These are phyloP conservation scores for Neurospora sp. DNA, from an alignment of 495 filamentous ascomycete species.

Conservation along the genomic window DNA sequence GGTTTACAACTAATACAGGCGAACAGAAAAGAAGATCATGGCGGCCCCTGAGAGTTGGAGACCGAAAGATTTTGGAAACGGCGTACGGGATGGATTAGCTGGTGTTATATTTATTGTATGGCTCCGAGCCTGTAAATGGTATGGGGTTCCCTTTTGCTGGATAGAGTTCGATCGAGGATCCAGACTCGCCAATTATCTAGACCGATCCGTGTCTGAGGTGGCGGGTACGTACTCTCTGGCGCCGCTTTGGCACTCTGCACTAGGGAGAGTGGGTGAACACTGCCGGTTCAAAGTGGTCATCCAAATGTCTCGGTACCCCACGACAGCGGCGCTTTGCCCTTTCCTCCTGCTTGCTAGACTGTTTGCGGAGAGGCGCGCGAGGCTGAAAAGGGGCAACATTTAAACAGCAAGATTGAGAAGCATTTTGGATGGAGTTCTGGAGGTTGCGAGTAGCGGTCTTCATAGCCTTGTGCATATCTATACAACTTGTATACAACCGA, in stretches of 20 bases:
- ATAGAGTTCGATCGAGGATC: background rate
- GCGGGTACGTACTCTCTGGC: background rate
- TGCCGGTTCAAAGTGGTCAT: background rate
- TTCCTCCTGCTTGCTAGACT: background rate
- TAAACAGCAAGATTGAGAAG: background rate
- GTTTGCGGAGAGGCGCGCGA: background rate
- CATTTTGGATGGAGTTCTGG: background rate
- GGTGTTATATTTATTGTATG: background rate
- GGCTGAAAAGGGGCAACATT: background rate
- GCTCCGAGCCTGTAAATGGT: background rate
- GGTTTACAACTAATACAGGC: constrained; percentile 8
- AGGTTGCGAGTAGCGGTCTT: background rate
- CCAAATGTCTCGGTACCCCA: background rate
- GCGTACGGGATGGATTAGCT: background rate
- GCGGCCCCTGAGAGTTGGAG: constrained; percentile 1
- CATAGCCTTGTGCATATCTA: background rate
- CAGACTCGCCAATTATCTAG: background rate
- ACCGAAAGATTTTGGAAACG: constrained; percentile 1
- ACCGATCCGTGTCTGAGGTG: background rate
- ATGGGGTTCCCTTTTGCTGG: background rate
- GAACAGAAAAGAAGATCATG: constrained; percentile 8
- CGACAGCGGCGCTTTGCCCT: background rate
- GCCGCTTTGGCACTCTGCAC: background rate
- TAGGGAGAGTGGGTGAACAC: background rate
- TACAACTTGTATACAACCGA: background rate